Base-by-base conservation (phyloP, 2,329 filamentous ascomycete species). In the Dactylellina parvicollis region DNA sequence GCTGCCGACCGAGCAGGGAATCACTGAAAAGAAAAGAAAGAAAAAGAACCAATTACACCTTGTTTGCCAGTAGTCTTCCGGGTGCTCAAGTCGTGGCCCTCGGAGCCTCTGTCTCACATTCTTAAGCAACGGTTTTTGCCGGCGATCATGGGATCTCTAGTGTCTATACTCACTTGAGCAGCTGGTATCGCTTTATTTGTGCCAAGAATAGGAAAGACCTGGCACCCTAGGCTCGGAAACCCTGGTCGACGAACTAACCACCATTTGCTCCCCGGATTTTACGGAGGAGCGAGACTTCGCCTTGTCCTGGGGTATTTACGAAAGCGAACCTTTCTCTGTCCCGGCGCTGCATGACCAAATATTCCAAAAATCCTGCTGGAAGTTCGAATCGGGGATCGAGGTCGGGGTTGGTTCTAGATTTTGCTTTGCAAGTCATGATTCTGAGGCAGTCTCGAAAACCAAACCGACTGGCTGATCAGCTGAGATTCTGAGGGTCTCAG, bases 131-230 rank as follows among this genome's bases (percentile, higher is more conserved):
- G n/a, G 46, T 44, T 32, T 9, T 50, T 5, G 12, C 22, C 7
- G 7, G 32, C 18, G 60, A 47, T 61, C 65, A 70, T 56, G 59
- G 47, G 65, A 62, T 49, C 56, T 50, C 38, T 36, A 54, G 10
- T 40, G 14, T 28, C 47, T 54, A 38, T 42, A 61, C 65, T 42
- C 20, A 61, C 36, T 61, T 30, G 10, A 49, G 65, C 44, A 61
- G 65, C 36, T 60, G 65, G 7, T 44, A 30, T 54, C 34, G 9
- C 12, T 20, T 46, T 20, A 12, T n/a, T n/a, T n/a, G n/a, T n/a
- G n/a, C 9, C 30, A 57, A 30, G 20, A 18, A 10, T n/a, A 30
- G 10, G 54, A 42, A 44, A 42, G 38, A 42, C 5, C 7, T 42
- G 4, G 20, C 9, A 26, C 47, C 12, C 7, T n/a, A 50, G 26